Conservation (phyloP, 768 basidiomycete species). For the Dacryopinax spathularia region DNA sequence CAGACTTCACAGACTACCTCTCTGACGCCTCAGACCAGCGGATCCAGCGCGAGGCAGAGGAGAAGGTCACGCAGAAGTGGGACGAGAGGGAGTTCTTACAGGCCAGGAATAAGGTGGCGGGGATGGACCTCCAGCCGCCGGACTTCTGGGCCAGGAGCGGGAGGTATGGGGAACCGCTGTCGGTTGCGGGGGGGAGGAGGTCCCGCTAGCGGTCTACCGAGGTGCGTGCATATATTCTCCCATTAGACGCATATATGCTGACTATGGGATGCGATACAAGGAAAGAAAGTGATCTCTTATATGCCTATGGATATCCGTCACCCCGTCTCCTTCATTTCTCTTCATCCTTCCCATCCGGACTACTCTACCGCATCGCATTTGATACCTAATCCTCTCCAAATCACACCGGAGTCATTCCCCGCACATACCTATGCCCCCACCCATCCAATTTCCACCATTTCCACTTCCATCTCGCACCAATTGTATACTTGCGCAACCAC, state of each 20-base stretch:
- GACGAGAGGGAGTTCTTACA: not conserved
- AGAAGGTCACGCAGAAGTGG: not conserved
- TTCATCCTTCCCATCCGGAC: not conserved
- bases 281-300: not conserved
- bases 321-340: not conserved
- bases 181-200: not conserved
- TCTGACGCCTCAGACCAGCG: constrained; percentile 1
- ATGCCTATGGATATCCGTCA: not conserved
- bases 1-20: constrained; percentile 2
- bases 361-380: not conserved
- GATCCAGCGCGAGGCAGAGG: not conserved
- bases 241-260: not conserved
- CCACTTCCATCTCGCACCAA: no score
- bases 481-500: no score
- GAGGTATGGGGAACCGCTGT: not conserved
- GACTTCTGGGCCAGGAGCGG: not conserved
- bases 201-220: not conserved
- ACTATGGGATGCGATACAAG: not conserved
- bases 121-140: not conserved
- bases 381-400: not conserved
- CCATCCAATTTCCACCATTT: no score
- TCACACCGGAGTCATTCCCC: not conserved
- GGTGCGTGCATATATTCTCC: not conserved
- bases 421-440: constrained; percentile 1
- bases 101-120: not conserved